Evolutionary conservation across 495 filamentous ascomycete species (phyloP), one percentile per base, ranked within the genome.

Genomic region (Podospora anserina): DNA sequence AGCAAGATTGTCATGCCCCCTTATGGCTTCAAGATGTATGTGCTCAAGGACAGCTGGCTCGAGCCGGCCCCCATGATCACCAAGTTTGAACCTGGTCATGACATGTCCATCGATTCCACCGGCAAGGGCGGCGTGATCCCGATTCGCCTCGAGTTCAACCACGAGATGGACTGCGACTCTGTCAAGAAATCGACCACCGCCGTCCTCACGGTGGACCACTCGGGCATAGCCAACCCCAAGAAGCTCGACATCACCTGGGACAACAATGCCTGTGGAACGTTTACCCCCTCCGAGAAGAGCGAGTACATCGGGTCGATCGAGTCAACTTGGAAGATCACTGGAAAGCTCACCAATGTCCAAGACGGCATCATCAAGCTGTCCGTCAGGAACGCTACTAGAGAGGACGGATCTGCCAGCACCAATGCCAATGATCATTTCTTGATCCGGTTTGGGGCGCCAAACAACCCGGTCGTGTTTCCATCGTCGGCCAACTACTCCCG

Each of bases 351-450:
- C 39, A 49, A 49, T 5, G 55, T 91, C 1, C 83, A 83, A 19
- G 86, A 92, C 64, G 90, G 90, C 61, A 78, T 92, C n/a, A 84
- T 92, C 70, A 79, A 81, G 34, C 67, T 91, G 64, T 89, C 88
- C 0, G 77, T 92, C 58, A 82, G 79, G 39, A 90, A 89, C 19
- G 81, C 81, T 4, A 79, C 77, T 16, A 68, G 65, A 4, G 70
- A 79, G 56, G 77, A 78, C 55, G 71, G 68, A 2, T 23, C 23
- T 23, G 63, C 57, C 5, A 80, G 80, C 6, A 88, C 87, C 5
- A 76, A 85, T 34, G 78, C 87, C 0, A 73, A 75, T n/a, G 85
- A 86, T 64, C 78, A 81, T 60, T 85, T 87, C 71, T 73, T 87
- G 65, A 73, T 87, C 64, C 85, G 85, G 26, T 76, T 85, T 55